These are phyloP conservation scores for Simmondsia chinensis DNA, from an alignment of 148 eudicot genomes.

Conservation along the genomic window DNA sequence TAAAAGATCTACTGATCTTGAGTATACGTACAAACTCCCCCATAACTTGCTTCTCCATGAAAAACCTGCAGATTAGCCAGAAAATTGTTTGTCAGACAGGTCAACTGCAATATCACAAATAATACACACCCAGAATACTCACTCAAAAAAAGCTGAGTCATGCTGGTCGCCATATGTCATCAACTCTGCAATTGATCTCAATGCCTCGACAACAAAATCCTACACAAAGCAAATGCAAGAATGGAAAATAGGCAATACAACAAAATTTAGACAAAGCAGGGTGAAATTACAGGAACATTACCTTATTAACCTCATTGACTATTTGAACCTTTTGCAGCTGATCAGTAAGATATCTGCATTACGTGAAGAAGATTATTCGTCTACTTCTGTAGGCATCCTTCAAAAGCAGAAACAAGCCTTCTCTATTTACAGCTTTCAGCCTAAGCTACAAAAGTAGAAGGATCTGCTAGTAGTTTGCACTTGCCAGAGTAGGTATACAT, in stretches of 20 bases:
- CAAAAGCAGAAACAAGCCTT: no score
- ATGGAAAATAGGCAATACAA: neutral
- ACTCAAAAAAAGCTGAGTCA: slow-evolving; percentile 87
- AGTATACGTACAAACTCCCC: slow-evolving; percentile 87
- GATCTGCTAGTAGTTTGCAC: no score
- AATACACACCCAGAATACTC: slow-evolving; percentile 19
- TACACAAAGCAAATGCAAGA: slow-evolving; percentile 14
- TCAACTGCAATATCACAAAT: no score
- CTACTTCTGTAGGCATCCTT: no score
- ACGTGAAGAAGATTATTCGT: slow-evolving; percentile 1
- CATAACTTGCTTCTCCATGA: slow-evolving; percentile 98
- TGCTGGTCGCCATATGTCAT: slow-evolving; percentile 95
- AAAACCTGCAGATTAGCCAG: slow-evolving; percentile 49
- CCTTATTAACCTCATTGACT: slow-evolving; percentile 96
- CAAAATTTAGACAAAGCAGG: neutral
- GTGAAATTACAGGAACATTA: slow-evolving; percentile 8
- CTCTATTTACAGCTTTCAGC: no score
- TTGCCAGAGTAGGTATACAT: no score
- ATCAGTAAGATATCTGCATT: slow-evolving; percentile 68
- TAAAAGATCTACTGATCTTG: slow-evolving; percentile 57
- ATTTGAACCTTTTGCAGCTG: slow-evolving; percentile 79
- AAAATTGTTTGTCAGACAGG: no score
- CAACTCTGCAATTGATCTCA: slow-evolving; percentile 92
- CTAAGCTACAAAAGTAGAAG: no score
- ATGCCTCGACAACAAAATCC: slow-evolving; percentile 87